Conservation (phyloP, 495 filamentous ascomycete species). For the Talaromyces stipitatus region DNA sequence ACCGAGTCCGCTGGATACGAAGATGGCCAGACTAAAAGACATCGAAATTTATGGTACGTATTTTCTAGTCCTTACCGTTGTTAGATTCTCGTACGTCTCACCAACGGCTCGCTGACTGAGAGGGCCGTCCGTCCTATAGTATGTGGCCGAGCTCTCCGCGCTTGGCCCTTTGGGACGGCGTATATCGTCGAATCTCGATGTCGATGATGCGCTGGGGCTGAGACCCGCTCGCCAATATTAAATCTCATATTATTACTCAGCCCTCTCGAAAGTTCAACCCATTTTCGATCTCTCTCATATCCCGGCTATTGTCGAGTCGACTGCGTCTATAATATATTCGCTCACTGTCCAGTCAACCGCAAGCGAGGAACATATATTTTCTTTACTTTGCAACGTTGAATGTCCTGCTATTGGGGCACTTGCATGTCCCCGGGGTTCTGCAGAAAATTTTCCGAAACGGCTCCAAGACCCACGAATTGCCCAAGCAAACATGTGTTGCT, state of each 20-base stretch:
- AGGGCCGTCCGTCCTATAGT: too few species aligned
- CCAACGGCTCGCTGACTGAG: too few species aligned
- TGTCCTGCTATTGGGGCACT: background rate
- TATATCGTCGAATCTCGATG: background rate
- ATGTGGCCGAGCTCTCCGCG: too few species aligned
- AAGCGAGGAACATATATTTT: background rate
- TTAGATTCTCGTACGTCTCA: too few species aligned
- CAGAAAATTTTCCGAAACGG: constrained; percentile 1
- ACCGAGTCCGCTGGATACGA: background rate
- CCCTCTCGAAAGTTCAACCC: background rate
- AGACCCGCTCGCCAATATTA: background rate
- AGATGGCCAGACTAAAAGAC: too few species aligned
- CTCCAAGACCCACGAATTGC: background rate
- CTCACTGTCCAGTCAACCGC: background rate
- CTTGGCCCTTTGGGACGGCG: background rate
- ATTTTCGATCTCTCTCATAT: background rate
- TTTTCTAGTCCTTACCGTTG: too few species aligned
- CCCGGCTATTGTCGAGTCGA: background rate
- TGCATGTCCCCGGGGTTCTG: background rate
- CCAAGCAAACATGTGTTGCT: background rate
- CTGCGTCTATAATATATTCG: background rate
- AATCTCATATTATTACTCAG: background rate
- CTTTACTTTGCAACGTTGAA: background rate
- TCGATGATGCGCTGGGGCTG: background rate
- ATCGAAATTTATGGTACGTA: too few species aligned